These are phyloP conservation scores for Pleurotus djamor DNA, from an alignment of 768 basidiomycete genomes.

Conservation along the genomic window DNA sequence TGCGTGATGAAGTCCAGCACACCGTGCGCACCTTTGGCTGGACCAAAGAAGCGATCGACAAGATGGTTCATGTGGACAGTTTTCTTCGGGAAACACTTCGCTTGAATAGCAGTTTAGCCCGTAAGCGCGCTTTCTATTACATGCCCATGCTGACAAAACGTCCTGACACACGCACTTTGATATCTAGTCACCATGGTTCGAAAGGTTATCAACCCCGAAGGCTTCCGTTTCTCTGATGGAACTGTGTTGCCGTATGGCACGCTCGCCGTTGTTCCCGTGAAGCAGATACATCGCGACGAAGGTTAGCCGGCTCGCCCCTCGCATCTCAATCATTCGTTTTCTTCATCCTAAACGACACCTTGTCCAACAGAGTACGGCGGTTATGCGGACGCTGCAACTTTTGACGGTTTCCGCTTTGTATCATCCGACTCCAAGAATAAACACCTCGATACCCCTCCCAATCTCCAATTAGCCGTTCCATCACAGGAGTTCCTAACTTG, in stretches of 20 bases:
- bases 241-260: constrained; percentile 30
- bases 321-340: background rate
- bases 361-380: background rate
- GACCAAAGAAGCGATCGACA: constrained; percentile 23
- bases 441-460: background rate
- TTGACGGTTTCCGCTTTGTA: background rate
- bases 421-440: background rate
- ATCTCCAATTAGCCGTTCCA: background rate
- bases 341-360: background rate
- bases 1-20: constrained; percentile 38
- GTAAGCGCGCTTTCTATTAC: constrained; percentile 17
- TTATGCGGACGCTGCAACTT: background rate
- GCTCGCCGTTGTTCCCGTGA: constrained; percentile 16
- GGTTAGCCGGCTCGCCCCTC: background rate
- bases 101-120: constrained; percentile 20
- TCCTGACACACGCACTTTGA: too few species aligned
- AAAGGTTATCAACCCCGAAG: constrained; percentile 19
- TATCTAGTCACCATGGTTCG: constrained; percentile 24
- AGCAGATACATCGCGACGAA: constrained; percentile 15
- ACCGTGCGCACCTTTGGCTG: constrained; percentile 26
- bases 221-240: constrained; percentile 33
- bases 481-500: background rate
- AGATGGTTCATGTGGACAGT: constrained; percentile 35
- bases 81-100: constrained; percentile 36
- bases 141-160: background rate